Percentiles rank a stretch among this genome's conserved stretches.
phyloP scores from a whole-genome alignment of 2,329 filamentous ascomycete species.

The Colletotrichum noveboracense region DNA sequence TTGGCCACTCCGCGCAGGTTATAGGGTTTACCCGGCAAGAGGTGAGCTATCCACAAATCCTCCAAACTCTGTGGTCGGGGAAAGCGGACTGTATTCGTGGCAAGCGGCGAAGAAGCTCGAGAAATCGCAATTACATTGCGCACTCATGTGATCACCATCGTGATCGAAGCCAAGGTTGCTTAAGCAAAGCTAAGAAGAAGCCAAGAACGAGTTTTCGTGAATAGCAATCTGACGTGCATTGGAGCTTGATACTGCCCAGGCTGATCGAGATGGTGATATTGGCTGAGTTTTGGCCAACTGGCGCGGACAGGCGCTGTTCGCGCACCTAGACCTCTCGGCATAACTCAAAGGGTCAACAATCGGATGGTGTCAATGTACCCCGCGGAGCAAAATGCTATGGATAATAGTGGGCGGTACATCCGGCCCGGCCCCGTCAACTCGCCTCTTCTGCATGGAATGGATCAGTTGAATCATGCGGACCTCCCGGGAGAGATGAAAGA shows the following conservation, averaged over 20 bases:
- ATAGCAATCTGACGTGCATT: background rate
- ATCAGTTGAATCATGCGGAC: slow-evolving; percentile 7
- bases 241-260: background rate
- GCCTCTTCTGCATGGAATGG: background rate
- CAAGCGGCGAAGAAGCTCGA: background rate
- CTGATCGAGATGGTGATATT: background rate
- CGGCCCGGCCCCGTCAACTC: background rate
- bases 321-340: background rate
- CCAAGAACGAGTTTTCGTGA: background rate
- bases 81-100: background rate
- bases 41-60: background rate
- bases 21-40: background rate
- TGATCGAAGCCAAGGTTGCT: background rate
- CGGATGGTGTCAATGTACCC: slow-evolving; percentile 2
- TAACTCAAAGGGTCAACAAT: background rate
- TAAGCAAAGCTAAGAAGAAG: background rate
- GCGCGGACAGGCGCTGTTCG: background rate
- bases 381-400: background rate
- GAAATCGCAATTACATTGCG: background rate
- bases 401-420: background rate
- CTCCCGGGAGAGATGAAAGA: background rate
- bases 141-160: background rate
- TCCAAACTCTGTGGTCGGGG: background rate
- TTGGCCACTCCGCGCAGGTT: background rate
- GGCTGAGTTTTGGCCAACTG: background rate